A percentile compares a stretch with the other conserved stretches of the same genome.
Conservation (phyloP, 1,284 basidiomycete species). For the Earliella scabrosa region DNA sequence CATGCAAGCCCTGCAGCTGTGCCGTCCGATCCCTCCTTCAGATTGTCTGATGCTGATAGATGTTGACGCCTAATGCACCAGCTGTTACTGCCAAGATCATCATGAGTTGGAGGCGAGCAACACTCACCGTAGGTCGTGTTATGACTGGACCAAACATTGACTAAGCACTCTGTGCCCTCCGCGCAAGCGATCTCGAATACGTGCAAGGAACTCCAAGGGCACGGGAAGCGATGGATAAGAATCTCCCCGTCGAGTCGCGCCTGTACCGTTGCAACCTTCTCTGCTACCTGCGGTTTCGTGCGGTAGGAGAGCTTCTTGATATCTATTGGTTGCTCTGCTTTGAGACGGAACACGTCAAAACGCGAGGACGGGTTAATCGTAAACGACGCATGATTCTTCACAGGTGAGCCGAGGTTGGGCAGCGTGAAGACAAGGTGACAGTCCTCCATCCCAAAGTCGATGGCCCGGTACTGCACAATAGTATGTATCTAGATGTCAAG, state of each 20-base stretch:
- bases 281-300: constrained; percentile 13
- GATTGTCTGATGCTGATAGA: not conserved
- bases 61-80: not conserved
- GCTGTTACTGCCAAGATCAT: not conserved
- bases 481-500: constrained; percentile 17
- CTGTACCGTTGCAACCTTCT: constrained; percentile 15
- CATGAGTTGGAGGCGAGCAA: no score
- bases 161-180: not conserved
- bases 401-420: constrained; percentile 13
- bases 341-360: constrained; percentile 26
- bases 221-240: constrained; percentile 18
- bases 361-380: constrained; percentile 4
- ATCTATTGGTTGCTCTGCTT: constrained; percentile 16
- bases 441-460: constrained; percentile 34
- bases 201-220: constrained; percentile 18
- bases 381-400: constrained; percentile 18
- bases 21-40: no score
- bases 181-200: constrained; percentile 18
- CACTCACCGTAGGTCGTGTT: constrained; percentile 6
- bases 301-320: constrained; percentile 23
- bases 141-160: constrained; percentile 15
- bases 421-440: constrained; percentile 29
- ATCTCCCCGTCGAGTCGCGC: constrained; percentile 10
- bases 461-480: constrained; percentile 29
- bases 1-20: no score